Evolutionary conservation across 2,329 filamentous ascomycete species (phyloP).

Genomic region (Apiospora hydei): DNA sequence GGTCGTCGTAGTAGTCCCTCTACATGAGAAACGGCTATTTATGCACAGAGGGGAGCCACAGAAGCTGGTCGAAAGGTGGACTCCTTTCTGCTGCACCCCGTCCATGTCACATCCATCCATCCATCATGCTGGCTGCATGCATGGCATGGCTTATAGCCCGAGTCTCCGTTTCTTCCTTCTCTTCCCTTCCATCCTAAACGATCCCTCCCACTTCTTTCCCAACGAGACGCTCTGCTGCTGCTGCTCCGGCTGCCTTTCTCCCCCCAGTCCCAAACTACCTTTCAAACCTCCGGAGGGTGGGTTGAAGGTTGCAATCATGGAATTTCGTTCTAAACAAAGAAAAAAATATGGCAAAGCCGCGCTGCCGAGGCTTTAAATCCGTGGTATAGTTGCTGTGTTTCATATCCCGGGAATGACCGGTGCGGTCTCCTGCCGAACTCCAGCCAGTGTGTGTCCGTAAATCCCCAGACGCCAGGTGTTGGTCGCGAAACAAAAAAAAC

Average conservation of each 20-base stretch:
- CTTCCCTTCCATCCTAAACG: background rate
- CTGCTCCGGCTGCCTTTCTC: too few relatives aligned
- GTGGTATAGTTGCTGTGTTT: conserved; percentile 21
- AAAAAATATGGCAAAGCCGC: conserved; percentile 11
- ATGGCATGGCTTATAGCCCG: background rate
- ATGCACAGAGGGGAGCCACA: background rate
- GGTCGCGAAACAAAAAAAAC: conserved; percentile 10
- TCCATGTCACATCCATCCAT: background rate
- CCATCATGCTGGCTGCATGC: background rate
- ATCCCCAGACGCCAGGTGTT: conserved; percentile 20
- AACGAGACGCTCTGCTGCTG: background rate
- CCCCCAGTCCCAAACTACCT: conserved; percentile 9
- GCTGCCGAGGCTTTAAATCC: conserved; percentile 9
- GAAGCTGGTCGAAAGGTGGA: background rate
- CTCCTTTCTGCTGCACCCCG: background rate
- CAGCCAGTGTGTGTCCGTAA: conserved; percentile 23
- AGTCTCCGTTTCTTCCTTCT: background rate
- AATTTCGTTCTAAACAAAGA: conserved; percentile 24
- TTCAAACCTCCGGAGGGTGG: background rate
- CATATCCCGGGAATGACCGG: conserved; percentile 21
- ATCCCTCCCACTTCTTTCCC: background rate
- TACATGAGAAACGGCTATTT: background rate
- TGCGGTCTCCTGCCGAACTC: conserved; percentile 19
- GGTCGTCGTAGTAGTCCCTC: background rate
- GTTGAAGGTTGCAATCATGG: conserved; percentile 11